A percentile compares a stretch with the other conserved stretches of the same genome.
phyloP scores from a whole-genome alignment of 2,329 filamentous ascomycete genomes.

The Neocatenulostroma microsporum region DNA sequence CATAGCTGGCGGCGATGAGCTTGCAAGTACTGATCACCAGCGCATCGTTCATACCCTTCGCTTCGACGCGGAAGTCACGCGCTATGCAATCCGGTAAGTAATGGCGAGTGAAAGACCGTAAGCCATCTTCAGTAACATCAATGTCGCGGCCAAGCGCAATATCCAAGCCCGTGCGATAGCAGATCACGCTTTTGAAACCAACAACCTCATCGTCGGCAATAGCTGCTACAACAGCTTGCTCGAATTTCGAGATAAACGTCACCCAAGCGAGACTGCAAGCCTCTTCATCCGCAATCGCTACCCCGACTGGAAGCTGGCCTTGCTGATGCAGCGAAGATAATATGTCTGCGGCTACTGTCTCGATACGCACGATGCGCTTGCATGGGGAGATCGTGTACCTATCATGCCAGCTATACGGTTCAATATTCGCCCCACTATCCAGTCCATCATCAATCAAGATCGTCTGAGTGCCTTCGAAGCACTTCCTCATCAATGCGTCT shows the following conservation, averaged over 20 bases:
- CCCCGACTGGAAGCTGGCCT: constrained; percentile 21
- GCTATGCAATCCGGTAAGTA: constrained; percentile 35
- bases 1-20: constrained; percentile 44
- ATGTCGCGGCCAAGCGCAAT: constrained; percentile 46
- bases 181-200: constrained; percentile 76
- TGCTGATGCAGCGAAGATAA: constrained; percentile 41
- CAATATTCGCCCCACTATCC: constrained; percentile 46
- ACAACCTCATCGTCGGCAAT: constrained; percentile 61
- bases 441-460: constrained; percentile 72
- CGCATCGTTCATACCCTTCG: constrained; percentile 60
- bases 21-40: constrained; percentile 58
- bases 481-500: constrained; percentile 53
- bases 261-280: constrained; percentile 30
- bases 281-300: constrained; percentile 24
- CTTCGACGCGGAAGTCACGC: constrained; percentile 48
- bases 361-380: constrained; percentile 70
- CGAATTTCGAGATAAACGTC: constrained; percentile 45
- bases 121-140: constrained; percentile 24
- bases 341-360: constrained; percentile 59
- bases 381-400: constrained; percentile 55
- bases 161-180: constrained; percentile 67
- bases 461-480: constrained; percentile 63
- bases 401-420: constrained; percentile 58
- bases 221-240: constrained; percentile 46
- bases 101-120: constrained; percentile 30